These are phyloP conservation scores for Ogataea kodamae DNA, from an alignment of 805 yeast species.

Conservation along the genomic window DNA sequence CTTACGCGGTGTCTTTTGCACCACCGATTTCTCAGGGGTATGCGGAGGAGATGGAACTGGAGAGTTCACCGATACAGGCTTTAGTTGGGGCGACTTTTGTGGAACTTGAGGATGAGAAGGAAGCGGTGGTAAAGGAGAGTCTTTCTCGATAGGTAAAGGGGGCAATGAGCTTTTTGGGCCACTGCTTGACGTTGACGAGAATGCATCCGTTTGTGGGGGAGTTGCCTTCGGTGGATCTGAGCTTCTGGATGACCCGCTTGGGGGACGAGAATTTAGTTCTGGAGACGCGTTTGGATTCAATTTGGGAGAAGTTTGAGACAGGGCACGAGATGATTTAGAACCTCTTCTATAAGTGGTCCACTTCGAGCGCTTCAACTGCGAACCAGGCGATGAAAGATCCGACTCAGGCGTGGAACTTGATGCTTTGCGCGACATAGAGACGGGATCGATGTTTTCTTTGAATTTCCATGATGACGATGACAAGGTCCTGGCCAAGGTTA, in stretches of 20 bases:
- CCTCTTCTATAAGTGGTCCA: constrained; percentile 50
- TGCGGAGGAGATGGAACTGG: constrained; percentile 9
- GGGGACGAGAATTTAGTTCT: too few species aligned
- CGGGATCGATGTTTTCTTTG: constrained; percentile 42
- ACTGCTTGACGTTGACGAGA: constrained; percentile 6
- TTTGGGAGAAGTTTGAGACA: constrained; percentile 3
- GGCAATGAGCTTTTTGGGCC: constrained; percentile 18
- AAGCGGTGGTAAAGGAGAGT: constrained; percentile 18
- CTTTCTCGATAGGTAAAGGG: constrained; percentile 11
- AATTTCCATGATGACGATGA: constrained; percentile 62
- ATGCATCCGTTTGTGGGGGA: background rate
- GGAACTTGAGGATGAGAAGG: too few species aligned
- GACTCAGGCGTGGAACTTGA: constrained; percentile 11
- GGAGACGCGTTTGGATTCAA: constrained; percentile 1
- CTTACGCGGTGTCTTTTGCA: constrained; percentile 9
- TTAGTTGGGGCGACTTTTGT: background rate
- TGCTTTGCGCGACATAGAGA: constrained; percentile 7
- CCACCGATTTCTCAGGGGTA: constrained; percentile 10
- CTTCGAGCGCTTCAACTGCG: constrained; percentile 40
- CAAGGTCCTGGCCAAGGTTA: constrained; percentile 74
- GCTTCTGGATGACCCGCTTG: too few species aligned
- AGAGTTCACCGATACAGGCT: background rate
- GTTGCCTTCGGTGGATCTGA: too few species aligned
- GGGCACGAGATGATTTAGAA: constrained; percentile 15
- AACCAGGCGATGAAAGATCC: constrained; percentile 19